Evolutionary conservation across 768 basidiomycete genomes (phyloP).

Genomic region (Gyrodon lividus): DNA sequence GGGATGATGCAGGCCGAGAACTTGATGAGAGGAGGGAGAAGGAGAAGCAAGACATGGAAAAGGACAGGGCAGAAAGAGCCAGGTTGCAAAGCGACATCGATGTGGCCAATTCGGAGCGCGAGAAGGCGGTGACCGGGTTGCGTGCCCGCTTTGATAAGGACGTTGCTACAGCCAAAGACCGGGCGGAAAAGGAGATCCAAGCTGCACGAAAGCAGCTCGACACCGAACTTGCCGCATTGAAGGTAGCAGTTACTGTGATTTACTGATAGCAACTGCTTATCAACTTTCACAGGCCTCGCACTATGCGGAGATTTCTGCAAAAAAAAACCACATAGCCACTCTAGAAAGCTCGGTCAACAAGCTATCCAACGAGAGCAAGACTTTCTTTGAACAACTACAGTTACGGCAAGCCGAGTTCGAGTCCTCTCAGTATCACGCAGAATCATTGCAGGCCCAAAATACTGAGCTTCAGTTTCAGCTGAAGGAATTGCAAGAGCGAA

Average conservation of each 20-base stretch:
- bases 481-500: constrained; percentile 73
- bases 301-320: constrained; percentile 61
- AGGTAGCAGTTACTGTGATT: constrained; percentile 44
- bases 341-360: constrained; percentile 72
- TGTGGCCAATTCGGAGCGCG: constrained; percentile 55
- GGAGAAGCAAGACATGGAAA: constrained; percentile 48
- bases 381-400: constrained; percentile 85
- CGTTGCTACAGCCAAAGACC: constrained; percentile 53
- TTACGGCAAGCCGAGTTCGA: constrained; percentile 88
- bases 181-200: constrained; percentile 71
- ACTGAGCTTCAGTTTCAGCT: constrained; percentile 87
- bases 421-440: constrained; percentile 72
- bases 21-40: constrained; percentile 48
- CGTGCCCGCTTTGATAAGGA: constrained; percentile 75
- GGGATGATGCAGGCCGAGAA: constrained; percentile 74
- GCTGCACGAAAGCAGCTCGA: constrained; percentile 71
- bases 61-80: constrained; percentile 45
- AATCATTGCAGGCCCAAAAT: constrained; percentile 72
- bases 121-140: constrained; percentile 58
- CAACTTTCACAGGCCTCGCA: constrained; percentile 53
- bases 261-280: constrained; percentile 10
- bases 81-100: constrained; percentile 67
- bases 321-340: constrained; percentile 59
- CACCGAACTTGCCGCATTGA: constrained; percentile 67
- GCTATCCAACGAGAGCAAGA: constrained; percentile 71